Conservation (phyloP, 2,329 filamentous ascomycete genomes). For the Venturiaceae sp. region DNA sequence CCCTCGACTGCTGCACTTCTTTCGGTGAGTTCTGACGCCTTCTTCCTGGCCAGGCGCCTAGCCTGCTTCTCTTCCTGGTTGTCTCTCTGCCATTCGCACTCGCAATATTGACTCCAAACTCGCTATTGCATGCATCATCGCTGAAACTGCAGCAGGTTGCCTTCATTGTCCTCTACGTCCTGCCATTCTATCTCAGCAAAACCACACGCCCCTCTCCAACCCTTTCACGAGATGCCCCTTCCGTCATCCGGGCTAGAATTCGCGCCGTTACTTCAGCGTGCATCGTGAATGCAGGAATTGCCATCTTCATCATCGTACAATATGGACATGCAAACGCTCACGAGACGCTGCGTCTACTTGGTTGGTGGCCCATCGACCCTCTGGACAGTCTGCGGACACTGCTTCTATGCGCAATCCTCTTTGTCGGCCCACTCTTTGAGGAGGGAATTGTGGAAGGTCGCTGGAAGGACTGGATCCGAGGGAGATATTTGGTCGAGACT, state of each 20-base stretch:
- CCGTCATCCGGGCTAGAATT: slow-evolving; percentile 80
- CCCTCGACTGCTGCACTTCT: slow-evolving; percentile 23
- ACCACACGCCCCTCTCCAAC: slow-evolving; percentile 69
- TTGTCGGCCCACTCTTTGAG: slow-evolving; percentile 78
- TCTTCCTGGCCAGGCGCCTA: not conserved
- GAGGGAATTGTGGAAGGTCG: slow-evolving; percentile 59
- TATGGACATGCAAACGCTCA: slow-evolving; percentile 38
- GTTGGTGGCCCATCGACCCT: slow-evolving; percentile 68
- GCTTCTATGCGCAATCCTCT: slow-evolving; percentile 68
- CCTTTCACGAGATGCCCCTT: slow-evolving; percentile 77
- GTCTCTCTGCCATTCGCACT: not conserved
- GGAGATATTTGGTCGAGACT: slow-evolving; percentile 46
- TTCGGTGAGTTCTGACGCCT: slow-evolving; percentile 17
- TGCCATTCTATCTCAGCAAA: slow-evolving; percentile 78
- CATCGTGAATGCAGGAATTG: slow-evolving; percentile 54
- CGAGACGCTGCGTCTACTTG: slow-evolving; percentile 60
- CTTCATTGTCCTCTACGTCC: slow-evolving; percentile 83
- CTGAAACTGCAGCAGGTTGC: slow-evolving; percentile 43
- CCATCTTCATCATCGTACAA: slow-evolving; percentile 55
- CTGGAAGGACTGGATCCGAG: slow-evolving; percentile 55
- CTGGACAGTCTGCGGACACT: slow-evolving; percentile 54
- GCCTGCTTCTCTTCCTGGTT: not conserved
- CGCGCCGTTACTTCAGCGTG: slow-evolving; percentile 71
- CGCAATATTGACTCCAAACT: not conserved
- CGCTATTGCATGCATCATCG: not conserved